Conservation (phyloP, 176 grass and related monocot genomes). For the Secale cereale region DNA sequence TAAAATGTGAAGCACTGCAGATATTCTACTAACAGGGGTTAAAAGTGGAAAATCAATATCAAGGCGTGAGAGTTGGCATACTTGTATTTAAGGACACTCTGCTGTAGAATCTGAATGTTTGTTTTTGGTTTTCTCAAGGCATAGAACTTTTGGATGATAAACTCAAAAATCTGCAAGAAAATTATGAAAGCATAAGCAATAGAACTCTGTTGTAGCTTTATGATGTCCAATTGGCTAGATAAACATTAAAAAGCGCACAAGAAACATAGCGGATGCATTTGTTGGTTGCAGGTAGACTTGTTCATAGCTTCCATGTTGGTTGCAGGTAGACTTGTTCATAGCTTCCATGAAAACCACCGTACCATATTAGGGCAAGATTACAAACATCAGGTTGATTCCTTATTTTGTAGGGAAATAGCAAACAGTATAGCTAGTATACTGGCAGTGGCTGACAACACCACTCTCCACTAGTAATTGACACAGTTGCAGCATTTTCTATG, state of each 20-base stretch:
- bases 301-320: constrained; percentile 10
- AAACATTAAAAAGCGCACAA: constrained; percentile 7
- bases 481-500: neutral
- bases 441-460: neutral
- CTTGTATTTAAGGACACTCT: constrained; percentile 98
- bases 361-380: neutral
- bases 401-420: neutral
- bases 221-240: neutral
- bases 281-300: neutral
- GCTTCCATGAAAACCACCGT: neutral
- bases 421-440: neutral
- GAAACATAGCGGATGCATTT: neutral
- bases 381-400: neutral
- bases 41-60: neutral
- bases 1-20: neutral
- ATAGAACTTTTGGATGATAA: constrained; percentile 94
- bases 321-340: neutral
- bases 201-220: constrained; percentile 11
- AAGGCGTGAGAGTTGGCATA: constrained; percentile 42
- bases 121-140: constrained; percentile 99
- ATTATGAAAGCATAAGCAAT: constrained; percentile 22
- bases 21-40: neutral
- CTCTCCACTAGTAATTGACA: neutral
- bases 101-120: constrained; percentile 98
- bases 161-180: constrained; percentile 88